A percentile compares a stretch with the other conserved stretches of the same genome.
Conservation (phyloP, 257 asterid genomes). For the Solanum pimpinellifolium region DNA sequence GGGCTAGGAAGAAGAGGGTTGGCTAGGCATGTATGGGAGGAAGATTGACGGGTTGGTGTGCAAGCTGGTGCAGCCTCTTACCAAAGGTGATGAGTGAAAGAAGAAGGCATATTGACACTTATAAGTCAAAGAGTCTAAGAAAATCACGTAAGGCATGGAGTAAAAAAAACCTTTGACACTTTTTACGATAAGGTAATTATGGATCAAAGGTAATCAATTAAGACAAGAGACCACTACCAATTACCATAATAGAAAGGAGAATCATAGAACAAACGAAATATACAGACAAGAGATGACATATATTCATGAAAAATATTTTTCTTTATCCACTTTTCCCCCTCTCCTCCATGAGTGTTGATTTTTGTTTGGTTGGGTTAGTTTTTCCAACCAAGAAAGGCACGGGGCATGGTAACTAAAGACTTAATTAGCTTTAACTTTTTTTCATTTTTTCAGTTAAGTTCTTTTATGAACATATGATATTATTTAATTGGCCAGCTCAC, state of each 20-base stretch:
- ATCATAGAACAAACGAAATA: neutral
- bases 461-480: neutral
- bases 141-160: neutral
- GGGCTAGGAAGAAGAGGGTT: neutral
- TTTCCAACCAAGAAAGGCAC: neutral
- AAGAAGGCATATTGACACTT: neutral
- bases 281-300: neutral
- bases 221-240: neutral
- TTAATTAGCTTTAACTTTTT: no score
- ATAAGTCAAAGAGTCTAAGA: neutral
- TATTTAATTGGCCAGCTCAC: neutral
- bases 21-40: neutral
- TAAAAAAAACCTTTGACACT: neutral
- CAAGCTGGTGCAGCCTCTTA: neutral
- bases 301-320: neutral
- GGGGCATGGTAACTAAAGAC: neutral
- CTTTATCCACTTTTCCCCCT: no score
- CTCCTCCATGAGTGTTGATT: no score
- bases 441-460: neutral
- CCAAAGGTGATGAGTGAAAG: neutral
- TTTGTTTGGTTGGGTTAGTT: neutral
- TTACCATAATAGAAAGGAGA: neutral
- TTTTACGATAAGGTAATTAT: neutral
- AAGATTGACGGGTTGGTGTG: neutral
- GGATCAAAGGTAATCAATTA: neutral